These are phyloP conservation scores for Lenzites betulinus DNA, from an alignment of 768 basidiomycete genomes.

Conservation along the genomic window DNA sequence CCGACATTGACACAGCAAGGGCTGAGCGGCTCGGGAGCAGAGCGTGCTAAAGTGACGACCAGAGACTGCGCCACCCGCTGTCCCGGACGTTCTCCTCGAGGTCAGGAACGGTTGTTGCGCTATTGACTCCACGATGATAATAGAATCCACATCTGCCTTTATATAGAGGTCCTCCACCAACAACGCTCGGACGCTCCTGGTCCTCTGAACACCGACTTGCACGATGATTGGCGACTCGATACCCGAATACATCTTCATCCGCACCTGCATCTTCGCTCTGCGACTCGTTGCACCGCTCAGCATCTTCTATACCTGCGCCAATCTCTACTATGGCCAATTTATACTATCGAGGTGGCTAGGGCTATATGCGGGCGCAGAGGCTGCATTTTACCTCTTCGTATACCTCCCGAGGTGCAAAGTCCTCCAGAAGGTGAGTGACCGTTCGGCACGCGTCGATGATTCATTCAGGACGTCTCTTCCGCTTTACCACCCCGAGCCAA, in stretches of 20 bases:
- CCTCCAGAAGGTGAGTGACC: constrained; percentile 50
- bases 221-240: constrained; percentile 36
- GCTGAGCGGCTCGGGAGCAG: neutral
- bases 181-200: neutral
- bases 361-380: constrained; percentile 44
- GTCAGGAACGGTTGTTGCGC: constrained; percentile 4
- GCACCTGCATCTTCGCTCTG: constrained; percentile 44
- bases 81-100: neutral
- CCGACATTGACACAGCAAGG: too few relatives aligned
- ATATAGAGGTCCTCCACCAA: neutral
- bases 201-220: neutral
- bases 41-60: neutral
- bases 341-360: constrained; percentile 35
- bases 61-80: neutral
- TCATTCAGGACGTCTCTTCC: neutral
- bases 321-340: constrained; percentile 29
- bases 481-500: neutral
- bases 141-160: neutral
- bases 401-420: constrained; percentile 48
- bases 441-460: neutral
- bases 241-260: constrained; percentile 58
- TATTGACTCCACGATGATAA: constrained; percentile 7
- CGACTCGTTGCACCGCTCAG: constrained; percentile 54
- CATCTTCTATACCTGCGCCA: constrained; percentile 37
- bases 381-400: constrained; percentile 49